These are phyloP conservation scores for Bondarzewia mesenterica DNA, from an alignment of 1,284 basidiomycete species.

Conservation along the genomic window DNA sequence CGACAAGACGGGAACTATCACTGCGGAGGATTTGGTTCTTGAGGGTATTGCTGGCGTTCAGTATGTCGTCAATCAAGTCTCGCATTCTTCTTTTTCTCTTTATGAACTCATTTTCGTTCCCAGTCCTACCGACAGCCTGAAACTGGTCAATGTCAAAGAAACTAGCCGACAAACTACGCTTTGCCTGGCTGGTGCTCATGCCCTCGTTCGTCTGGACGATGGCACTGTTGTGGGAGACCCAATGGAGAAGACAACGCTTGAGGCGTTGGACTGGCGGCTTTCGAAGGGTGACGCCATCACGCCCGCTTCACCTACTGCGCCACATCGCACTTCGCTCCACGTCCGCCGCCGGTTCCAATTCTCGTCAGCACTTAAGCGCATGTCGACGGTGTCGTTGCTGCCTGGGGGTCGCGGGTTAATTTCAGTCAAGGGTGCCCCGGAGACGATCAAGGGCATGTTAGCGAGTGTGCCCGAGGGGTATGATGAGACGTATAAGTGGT, in stretches of 20 bases:
- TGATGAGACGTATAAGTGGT: conserved; percentile 91
- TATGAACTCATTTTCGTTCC: conserved; percentile 6
- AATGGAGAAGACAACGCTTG: conserved; percentile 97
- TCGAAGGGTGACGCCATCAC: conserved; percentile 73
- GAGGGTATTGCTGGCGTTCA: conserved; percentile 87
- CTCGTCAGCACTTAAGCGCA: conserved; percentile 90
- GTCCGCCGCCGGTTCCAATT: conserved; percentile 93
- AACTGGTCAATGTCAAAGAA: conserved; percentile 74
- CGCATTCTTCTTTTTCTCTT: background rate
- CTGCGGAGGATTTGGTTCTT: conserved; percentile 88
- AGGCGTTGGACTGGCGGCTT: conserved; percentile 87
- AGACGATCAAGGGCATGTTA: conserved; percentile 88
- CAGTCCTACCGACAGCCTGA: conserved; percentile 51
- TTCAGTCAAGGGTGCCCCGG: conserved; percentile 91
- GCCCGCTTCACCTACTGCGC: conserved; percentile 43
- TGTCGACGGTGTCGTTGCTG: conserved; percentile 82
- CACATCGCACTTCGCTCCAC: conserved; percentile 54
- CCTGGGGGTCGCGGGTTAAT: conserved; percentile 45
- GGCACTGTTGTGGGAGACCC: conserved; percentile 94
- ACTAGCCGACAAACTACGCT: conserved; percentile 74
- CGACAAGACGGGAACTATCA: conserved; percentile 97
- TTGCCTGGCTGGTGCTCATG: conserved; percentile 91
- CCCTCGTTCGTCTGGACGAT: conserved; percentile 88
- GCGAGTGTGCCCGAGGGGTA: conserved; percentile 66
- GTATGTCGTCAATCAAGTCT: conserved; percentile 30